These are phyloP conservation scores for Plasmopara viticola DNA, from an alignment of 352 stramenopile genomes.

Conservation along the genomic window DNA sequence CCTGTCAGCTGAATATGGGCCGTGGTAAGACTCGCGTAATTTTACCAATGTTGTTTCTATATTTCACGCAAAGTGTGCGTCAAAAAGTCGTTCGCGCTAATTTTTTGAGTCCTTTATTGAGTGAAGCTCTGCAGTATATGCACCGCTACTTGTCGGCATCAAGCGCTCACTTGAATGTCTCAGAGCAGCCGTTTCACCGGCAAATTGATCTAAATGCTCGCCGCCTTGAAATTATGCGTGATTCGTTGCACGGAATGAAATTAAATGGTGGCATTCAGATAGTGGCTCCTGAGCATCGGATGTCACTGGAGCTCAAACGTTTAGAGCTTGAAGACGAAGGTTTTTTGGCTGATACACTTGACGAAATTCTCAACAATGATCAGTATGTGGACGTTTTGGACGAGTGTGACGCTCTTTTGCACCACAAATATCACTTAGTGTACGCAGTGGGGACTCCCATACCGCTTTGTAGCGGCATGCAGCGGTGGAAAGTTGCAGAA, in stretches of 20 bases:
- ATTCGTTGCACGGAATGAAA: slow-evolving; percentile 35
- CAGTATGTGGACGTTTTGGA: slow-evolving; percentile 80
- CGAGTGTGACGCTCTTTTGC: slow-evolving; percentile 83
- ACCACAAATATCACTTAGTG: slow-evolving; percentile 85
- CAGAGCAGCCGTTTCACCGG: slow-evolving; percentile 64
- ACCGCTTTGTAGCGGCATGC: slow-evolving; percentile 36
- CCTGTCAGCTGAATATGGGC: slow-evolving; percentile 87
- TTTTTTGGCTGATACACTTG: slow-evolving; percentile 9
- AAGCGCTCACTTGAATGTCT: slow-evolving; percentile 31
- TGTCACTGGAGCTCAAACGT: slow-evolving; percentile 85
- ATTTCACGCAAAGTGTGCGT: slow-evolving; percentile 31
- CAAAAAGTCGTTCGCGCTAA: slow-evolving; percentile 45
- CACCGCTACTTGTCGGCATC: slow-evolving; percentile 49
- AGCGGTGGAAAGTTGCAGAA: slow-evolving; percentile 53
- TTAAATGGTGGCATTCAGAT: slow-evolving; percentile 45
- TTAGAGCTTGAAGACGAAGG: slow-evolving; percentile 10
- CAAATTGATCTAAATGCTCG: slow-evolving; percentile 31
- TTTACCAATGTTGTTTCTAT: slow-evolving; percentile 81
- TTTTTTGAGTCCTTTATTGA: slow-evolving; percentile 57
- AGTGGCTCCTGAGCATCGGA: slow-evolving; percentile 78
- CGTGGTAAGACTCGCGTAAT: slow-evolving; percentile 83
- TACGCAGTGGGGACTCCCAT: slow-evolving; percentile 64
- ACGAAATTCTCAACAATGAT: slow-evolving; percentile 36
- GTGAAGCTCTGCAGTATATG: slow-evolving; percentile 62
- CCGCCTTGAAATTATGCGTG: slow-evolving; percentile 26